phyloP scores from a whole-genome alignment of 1,284 basidiomycete species.

The Athelia sp. region DNA sequence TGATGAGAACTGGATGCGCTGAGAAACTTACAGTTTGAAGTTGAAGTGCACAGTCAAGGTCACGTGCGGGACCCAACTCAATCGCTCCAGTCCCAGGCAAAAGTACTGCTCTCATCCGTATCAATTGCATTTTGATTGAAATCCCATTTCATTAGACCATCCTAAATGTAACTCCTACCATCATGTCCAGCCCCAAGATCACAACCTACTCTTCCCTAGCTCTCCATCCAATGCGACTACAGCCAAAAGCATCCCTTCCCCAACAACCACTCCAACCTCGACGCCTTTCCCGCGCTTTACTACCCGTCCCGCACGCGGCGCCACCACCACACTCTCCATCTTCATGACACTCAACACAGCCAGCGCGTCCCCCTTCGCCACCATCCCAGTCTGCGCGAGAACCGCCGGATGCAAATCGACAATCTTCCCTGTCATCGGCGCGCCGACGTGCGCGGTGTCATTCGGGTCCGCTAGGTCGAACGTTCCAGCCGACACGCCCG shows the following conservation, averaged over 20 bases:
- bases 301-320: slow-evolving; percentile 24
- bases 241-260: slow-evolving; percentile 19
- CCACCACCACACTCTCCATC: slow-evolving; percentile 33
- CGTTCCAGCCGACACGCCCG: slow-evolving; percentile 17
- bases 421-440: slow-evolving; percentile 35
- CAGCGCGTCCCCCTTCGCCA: slow-evolving; percentile 30
- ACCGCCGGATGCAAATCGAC: slow-evolving; percentile 33
- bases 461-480: slow-evolving; percentile 33
- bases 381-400: slow-evolving; percentile 7
- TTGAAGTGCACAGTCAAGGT: no score
- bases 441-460: slow-evolving; percentile 24
- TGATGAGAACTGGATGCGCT: no score
- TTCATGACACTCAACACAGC: slow-evolving; percentile 37
- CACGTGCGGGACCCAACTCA: no score
- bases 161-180: no score
- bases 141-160: no score
- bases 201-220: neutral
- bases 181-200: no score
- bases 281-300: slow-evolving; percentile 25
- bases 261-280: slow-evolving; percentile 24
- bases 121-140: no score
- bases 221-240: slow-evolving; percentile 4
- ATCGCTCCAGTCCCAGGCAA: no score
- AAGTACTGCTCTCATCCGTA: no score
- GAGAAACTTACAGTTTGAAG: no score